Percentiles rank a stretch among this genome's conserved stretches.
phyloP scores from a whole-genome alignment of 208 protist genomes.

The Trichomonas vaginalis region DNA sequence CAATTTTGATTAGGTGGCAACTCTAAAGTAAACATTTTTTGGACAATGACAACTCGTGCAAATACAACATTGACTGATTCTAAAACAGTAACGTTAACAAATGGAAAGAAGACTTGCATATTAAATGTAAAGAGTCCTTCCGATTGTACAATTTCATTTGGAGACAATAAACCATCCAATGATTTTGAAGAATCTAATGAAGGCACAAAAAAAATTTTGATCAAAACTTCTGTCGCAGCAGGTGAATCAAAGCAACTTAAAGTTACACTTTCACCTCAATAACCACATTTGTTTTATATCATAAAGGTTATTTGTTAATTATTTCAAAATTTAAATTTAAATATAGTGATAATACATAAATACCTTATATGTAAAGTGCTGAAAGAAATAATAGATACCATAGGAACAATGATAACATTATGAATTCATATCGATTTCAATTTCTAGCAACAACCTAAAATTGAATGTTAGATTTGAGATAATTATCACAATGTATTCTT shows the following conservation, averaged over 20 bases:
- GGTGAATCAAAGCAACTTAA: neutral
- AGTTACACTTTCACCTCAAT: neutral
- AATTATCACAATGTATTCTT: no score
- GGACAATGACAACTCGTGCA: neutral
- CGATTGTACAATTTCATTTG: neutral
- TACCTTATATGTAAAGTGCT: no score
- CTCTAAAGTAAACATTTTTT: neutral
- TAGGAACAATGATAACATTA: no score
- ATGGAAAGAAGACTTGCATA: neutral
- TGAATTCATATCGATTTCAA: no score
- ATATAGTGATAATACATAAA: no score
- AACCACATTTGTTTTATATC: neutral
- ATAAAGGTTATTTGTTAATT: no score
- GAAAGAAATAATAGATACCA: no score
- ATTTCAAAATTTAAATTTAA: no score
- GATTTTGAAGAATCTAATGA: neutral
- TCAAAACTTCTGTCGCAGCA: neutral
- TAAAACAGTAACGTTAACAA: neutral
- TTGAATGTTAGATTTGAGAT: no score
- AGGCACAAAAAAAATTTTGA: neutral
- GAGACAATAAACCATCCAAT: neutral
- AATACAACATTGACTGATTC: neutral
- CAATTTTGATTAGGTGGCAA: neutral
- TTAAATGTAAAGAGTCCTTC: neutral
- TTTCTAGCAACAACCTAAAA: no score